Base-by-base conservation (phyloP, 176 grass and related monocot genomes). In the Carex kokanica region DNA sequence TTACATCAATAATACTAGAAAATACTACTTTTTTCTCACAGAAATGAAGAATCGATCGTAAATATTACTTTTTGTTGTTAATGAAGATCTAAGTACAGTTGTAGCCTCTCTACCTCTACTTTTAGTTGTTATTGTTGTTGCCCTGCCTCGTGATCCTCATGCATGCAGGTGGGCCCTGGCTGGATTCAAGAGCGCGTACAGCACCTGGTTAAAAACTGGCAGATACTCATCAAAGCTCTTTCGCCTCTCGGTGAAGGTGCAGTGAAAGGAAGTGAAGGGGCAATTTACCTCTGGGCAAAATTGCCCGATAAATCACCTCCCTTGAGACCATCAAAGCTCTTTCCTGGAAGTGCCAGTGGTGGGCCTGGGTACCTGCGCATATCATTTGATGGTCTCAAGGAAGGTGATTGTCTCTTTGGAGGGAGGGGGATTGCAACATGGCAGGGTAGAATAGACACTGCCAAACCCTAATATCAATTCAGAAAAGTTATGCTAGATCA, bases 261-360 rank as follows among this genome's bases (percentile, higher is more conserved):
- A 56, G 88, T 99, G 10, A 99, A 83, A 79, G 96, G 96, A 36
- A 93, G 96, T 47, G 89, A 99, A 78, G 96, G 93, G 20, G 96
- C 96, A 36, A 90, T 99, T 27, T 99, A 99, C 74, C 91, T 99
- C 29, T 95, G 96, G 96, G 93, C 93, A 16, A 99, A 95, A 38
- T 88, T 99, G 6, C 96, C 96, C 0, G 91, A 99, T 15, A 86
- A 86, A 53, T 95, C n/a, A n/a, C n/a, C n/a, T n/a, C n/a, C n/a
- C n/a, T n/a, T n/a, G n/a, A n/a, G n/a, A n/a, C n/a, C n/a, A n/a
- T n/a, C n/a, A n/a, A n/a, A n/a, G n/a, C n/a, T n/a, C n/a, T n/a
- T 99, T 67, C 96, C 96, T 9, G 93, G 96, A 13, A 89, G 84
- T 8, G 86, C 96, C 60, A 85, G 93, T 31, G 96, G 96, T 43